A percentile compares a stretch with the other conserved stretches of the same genome.
Conservation (phyloP, 768 basidiomycete genomes). For the Naganishia antarctica region DNA sequence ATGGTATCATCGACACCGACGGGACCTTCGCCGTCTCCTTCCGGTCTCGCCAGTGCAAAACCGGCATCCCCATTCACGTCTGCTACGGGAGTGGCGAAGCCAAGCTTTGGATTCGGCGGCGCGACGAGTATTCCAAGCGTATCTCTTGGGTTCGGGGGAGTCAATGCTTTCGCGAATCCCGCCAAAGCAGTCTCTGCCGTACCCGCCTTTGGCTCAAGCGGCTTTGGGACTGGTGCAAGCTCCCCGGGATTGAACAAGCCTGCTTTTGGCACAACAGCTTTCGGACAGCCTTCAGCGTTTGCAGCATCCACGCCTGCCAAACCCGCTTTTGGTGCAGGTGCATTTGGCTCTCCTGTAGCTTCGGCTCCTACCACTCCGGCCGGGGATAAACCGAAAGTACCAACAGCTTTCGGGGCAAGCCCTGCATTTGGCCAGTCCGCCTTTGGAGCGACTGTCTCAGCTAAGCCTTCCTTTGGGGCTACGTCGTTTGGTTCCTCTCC, state of each 20-base stretch:
- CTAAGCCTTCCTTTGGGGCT: conserved; percentile 37
- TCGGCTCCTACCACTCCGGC: conserved; percentile 21
- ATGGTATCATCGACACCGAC: neutral
- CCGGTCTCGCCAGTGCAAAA: neutral
- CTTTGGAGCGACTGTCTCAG: conserved; percentile 30
- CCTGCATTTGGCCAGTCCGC: conserved; percentile 17
- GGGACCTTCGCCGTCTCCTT: neutral
- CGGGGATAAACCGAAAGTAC: neutral
- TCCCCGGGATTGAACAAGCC: conserved; percentile 53
- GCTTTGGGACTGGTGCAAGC: conserved; percentile 59
- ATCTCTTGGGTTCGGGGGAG: conserved; percentile 10
- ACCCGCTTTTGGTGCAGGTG: conserved; percentile 27
- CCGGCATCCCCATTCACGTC: conserved; percentile 20
- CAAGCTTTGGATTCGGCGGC: conserved; percentile 26
- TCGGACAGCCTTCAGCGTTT: neutral
- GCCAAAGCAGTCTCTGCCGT: neutral
- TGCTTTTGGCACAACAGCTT: conserved; percentile 29
- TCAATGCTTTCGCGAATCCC: conserved; percentile 14
- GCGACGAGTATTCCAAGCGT: conserved; percentile 19
- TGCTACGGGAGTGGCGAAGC: conserved; percentile 7
- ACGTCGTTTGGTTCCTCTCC: conserved; percentile 44
- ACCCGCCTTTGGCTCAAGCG: conserved; percentile 51
- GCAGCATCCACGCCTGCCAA: neutral
- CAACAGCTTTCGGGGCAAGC: conserved; percentile 3
- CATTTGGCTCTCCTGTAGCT: conserved; percentile 24